These are phyloP conservation scores for Arctium lappa DNA, from an alignment of 129 eudicot genomes.

Conservation along the genomic window DNA sequence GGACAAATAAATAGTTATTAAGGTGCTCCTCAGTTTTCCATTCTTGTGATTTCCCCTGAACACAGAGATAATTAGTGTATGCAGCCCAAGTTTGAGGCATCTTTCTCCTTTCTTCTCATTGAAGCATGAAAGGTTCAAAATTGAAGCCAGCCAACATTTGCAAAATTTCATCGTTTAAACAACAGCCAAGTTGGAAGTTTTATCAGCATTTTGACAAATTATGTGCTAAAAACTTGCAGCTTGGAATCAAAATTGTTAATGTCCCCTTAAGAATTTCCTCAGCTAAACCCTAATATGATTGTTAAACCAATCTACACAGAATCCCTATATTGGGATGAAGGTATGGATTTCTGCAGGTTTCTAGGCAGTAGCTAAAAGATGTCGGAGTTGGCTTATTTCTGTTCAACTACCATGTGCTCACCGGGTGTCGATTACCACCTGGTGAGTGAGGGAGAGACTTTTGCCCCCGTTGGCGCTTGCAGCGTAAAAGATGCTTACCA, in stretches of 20 bases:
- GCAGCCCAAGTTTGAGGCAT: no score
- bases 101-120: no score
- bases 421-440: background rate
- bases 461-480: no score
- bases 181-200: background rate
- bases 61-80: no score
- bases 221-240: background rate
- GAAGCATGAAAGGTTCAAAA: no score
- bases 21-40: background rate
- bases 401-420: background rate
- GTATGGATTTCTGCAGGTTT: no score
- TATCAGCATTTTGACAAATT: background rate
- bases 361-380: no score
- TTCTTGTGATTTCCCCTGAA: background rate
- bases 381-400: no score
- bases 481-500: no score
- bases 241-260: background rate
- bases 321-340: background rate
- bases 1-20: no score
- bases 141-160: no score
- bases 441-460: no score
- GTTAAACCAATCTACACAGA: background rate
- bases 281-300: background rate
- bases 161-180: background rate
- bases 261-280: background rate